A percentile compares a stretch with the other conserved stretches of the same genome.
These are phyloP conservation scores for Marchantia polymorpha DNA, from an alignment of 225 moss, liverwort and hornwort genomes.

Conservation along the genomic window DNA sequence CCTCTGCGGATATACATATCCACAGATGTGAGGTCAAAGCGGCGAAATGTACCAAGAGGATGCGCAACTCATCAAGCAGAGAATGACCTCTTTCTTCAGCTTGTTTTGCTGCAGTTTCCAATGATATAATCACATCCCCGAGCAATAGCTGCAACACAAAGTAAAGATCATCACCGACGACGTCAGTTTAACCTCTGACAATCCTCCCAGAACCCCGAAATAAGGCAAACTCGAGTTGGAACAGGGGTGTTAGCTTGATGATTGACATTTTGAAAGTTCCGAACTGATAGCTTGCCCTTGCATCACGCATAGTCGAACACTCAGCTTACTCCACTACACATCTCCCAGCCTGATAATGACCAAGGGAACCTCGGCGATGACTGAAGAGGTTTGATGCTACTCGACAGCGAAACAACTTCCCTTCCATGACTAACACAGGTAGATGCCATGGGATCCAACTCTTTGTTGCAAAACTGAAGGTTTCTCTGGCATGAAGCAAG, in stretches of 20 bases:
- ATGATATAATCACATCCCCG: slow-evolving; percentile 85
- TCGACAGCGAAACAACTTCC: no score
- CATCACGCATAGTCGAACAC: neutral
- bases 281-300: neutral
- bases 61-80: slow-evolving; percentile 78
- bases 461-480: no score
- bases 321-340: neutral
- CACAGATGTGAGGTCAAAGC: neutral
- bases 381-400: no score
- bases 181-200: neutral
- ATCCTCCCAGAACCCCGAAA: neutral
- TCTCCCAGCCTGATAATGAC: neutral
- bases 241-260: neutral
- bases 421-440: no score
- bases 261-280: neutral
- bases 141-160: slow-evolving; percentile 47
- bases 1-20: no score
- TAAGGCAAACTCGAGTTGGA: neutral
- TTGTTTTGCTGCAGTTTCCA: slow-evolving; percentile 85
- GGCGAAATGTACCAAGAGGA: slow-evolving; percentile 55
- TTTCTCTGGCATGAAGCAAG: neutral
- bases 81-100: slow-evolving; percentile 74
- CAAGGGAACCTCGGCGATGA: neutral
- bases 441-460: no score
- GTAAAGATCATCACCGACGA: neutral